Evolutionary conservation across 495 filamentous ascomycete species (phyloP), one percentile per base, ranked within the genome.

Genomic region (Trichoderma virens): DNA sequence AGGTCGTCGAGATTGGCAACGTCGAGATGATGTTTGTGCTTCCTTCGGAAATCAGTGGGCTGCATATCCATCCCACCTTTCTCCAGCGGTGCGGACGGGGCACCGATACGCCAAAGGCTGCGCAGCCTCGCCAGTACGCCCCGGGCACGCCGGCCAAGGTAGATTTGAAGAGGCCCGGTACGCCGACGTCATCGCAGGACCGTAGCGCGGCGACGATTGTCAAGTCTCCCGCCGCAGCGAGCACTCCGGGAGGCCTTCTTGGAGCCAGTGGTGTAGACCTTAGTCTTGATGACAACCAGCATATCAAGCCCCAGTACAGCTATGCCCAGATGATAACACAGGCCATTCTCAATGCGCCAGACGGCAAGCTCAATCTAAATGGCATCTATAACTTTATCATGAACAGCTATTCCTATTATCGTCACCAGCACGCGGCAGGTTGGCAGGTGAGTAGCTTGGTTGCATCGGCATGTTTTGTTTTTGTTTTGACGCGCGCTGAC

Each of bases 11-110:
- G 69, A 88, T 97, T 73, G 89, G 87, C 65, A 91, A 91, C 56
- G 86, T 91, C 6, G 92, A 98, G 77, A 98, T 98, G 94, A 92
- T 98, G 85, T 98, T 98, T 76, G 89, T 97, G 20, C 82, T 93
- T 28, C 91, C 94, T n/a, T 75, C 65, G 74, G 83, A 67, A 76
- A 84, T 73, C 73, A 83, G 67, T 75, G 81, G 71, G 71, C 76
- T 86, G 28, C 70, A 82, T n/a, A 86, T 94, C 63, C 67, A 82
- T 63, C 72, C 73, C 25, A 74, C 69, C 62, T 84, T 81, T 66
- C 79, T 88, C 14, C 72, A 78, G 54, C 78, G 83, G 60, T 82
- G 82, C 14, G 78, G 78, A 28, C 67, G 83, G 16, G 67, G 70
- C 43, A 74, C 72, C 18, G 64, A 74, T 6, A 70, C 77, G 51